These are phyloP conservation scores for Westerdykella sp. DNA, from an alignment of 2,329 filamentous ascomycete species.

Conservation along the genomic window DNA sequence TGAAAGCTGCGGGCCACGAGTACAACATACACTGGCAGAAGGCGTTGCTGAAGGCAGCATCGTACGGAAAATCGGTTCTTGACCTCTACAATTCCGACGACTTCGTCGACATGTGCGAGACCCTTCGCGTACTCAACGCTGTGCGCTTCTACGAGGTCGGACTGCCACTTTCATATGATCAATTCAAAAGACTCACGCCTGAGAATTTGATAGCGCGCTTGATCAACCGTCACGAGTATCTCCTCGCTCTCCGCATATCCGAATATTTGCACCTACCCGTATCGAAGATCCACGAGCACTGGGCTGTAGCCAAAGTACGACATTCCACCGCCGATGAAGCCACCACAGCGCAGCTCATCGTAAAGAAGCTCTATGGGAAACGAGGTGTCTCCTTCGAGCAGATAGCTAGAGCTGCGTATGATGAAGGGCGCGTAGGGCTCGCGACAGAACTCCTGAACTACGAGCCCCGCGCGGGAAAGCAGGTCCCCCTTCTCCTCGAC, in stretches of 20 bases:
- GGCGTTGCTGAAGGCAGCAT: constrained; percentile 88
- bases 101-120: constrained; percentile 98
- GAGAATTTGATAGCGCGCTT: constrained; percentile 82
- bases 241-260: constrained; percentile 81
- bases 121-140: constrained; percentile 83
- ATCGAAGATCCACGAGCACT: constrained; percentile 90
- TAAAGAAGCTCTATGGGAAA: constrained; percentile 79
- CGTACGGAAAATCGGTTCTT: constrained; percentile 93
- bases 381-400: constrained; percentile 92
- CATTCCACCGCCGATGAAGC: constrained; percentile 81
- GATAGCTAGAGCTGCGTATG: constrained; percentile 86
- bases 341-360: constrained; percentile 76
- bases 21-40: constrained; percentile 92
- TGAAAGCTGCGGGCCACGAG: constrained; percentile 88
- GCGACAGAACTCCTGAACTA: constrained; percentile 89
- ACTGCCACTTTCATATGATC: constrained; percentile 83
- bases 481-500: constrained; percentile 83
- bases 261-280: constrained; percentile 80
- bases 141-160: constrained; percentile 88
- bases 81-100: constrained; percentile 98
- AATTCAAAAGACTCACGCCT: constrained; percentile 84
- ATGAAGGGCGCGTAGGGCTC: constrained; percentile 82
- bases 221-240: constrained; percentile 82
- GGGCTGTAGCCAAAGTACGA: constrained; percentile 92
- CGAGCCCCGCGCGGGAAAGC: constrained; percentile 88